Base-by-base conservation (phyloP, 495 filamentous ascomycete genomes). In the Penicillium antarcticum region DNA sequence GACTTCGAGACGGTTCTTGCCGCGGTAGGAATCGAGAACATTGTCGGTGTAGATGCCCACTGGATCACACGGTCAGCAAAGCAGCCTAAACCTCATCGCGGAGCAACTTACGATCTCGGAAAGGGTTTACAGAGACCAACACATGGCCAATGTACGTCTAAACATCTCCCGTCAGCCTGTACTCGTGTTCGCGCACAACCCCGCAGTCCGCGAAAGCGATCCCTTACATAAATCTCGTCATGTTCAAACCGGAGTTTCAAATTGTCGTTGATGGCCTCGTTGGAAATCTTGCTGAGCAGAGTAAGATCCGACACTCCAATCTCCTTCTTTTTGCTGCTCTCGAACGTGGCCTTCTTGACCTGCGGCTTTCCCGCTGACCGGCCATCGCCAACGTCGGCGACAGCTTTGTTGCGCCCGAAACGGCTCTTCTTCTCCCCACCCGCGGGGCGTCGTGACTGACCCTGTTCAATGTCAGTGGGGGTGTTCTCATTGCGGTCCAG, bases 91-190 rank as follows among this genome's bases (percentile, higher is more conserved):
- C 12, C 42, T 61, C 36, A 64, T 59, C 26, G 26, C 41, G 29
- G 34, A 41, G 23, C 17, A 13, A 80, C 82, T 71, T 72, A 88
- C 85, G 80, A 64, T 99, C 95, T 65, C 88, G 85, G 72, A 99
- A 99, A 38, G 95, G 95, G 73, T 99, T 99, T 71, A 99, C 95
- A 23, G 95, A 97, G 56, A 99, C 95, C 79, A 99, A 70, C 69
- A 99, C 95, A 89, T 97, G 92, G 71, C 95, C 95, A 64, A 99
- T 99, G 75, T 99, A 99, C 49, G 95, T 99, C 86, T 90, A 56
- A 53, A 58, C 50, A 13, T 65, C 60, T 46, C 60, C 51, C 38
- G 57, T 71, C 64, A 68, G 66, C 56, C 42, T 38, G 11, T 24
- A 18, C 35, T 37, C 52, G 32, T 19, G 24, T 59, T 48, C 55